phyloP scores from a whole-genome alignment of 2,329 filamentous ascomycete species.

The Trichoderma afroharzianum region DNA sequence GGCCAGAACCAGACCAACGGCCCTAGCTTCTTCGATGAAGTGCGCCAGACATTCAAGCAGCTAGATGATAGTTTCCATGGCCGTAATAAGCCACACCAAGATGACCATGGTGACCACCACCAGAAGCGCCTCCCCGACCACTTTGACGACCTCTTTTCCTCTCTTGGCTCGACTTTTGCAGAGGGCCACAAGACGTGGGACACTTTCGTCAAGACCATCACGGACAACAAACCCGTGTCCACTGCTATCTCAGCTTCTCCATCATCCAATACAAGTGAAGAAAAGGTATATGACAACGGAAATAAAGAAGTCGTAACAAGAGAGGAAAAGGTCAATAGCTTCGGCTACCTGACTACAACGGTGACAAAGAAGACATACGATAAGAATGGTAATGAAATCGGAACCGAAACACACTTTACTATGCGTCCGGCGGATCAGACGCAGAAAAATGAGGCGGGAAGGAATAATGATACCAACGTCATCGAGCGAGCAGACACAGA shows the following conservation, averaged over 20 bases:
- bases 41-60: constrained; percentile 16
- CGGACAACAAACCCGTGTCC: constrained; percentile 20
- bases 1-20: neutral
- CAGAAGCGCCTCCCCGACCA: constrained; percentile 27
- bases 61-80: constrained; percentile 18
- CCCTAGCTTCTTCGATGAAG: constrained; percentile 19
- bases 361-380: constrained; percentile 40
- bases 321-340: constrained; percentile 41
- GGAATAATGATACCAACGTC: constrained; percentile 1
- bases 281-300: constrained; percentile 21
- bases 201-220: constrained; percentile 37
- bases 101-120: neutral
- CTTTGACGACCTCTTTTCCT: constrained; percentile 42
- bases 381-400: constrained; percentile 39
- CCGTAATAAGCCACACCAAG: neutral
- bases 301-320: constrained; percentile 36
- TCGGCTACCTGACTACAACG: constrained; percentile 42
- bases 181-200: constrained; percentile 39
- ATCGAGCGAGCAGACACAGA: constrained; percentile 9
- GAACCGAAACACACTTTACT: constrained; percentile 35
- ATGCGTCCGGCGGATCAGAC: constrained; percentile 29
- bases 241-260: constrained; percentile 3
- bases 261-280: constrained; percentile 5
- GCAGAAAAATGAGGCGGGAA: constrained; percentile 19
- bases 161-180: constrained; percentile 36